Evolutionary conservation across 441 rosid genomes (phyloP), one percentile per base, ranked within the genome.

Genomic region (Macaranga tanarius): DNA sequence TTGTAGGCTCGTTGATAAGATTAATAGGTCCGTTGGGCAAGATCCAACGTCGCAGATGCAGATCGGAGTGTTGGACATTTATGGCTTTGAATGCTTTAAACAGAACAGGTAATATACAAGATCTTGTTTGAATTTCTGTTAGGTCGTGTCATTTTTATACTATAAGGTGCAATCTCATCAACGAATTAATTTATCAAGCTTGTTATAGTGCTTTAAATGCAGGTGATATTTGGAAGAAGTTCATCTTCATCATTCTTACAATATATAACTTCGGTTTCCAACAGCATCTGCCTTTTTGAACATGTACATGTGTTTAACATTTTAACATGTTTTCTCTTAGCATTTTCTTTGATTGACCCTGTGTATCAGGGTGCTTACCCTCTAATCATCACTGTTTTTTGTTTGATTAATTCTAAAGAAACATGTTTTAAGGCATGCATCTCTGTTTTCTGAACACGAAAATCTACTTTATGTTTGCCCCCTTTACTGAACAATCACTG

Each of bases 41-140:
- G 99, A 94, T 79, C 81, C 73, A 57, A 75, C 86, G 67, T 92
- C 99, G 16, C 77, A 67, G 79, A 74, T 85, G 25, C 95, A 90
- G 83, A 90, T 94, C 77, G 97, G 99, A 66, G 93, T 94, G 71
- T 80, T 94, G 83, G 99, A 94, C 85, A 94, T 94, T 75, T 94
- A 94, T 79, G 99, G 99, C 70, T 94, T 94, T 82, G 99, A 94
- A 77, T 89, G 99, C 86, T 94, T 94, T 71, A 88, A 86, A 74
- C 79, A 83, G 77, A 94, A 94, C 72, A 94, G 99, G 99, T 94
- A 76, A 74, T 63, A n/a, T 26, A 45, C 23, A 62, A 15, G 28
- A 22, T 17, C 13, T 40, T 48, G 20, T 64, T 58, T 68, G 31
- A 58, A 17, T 10, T 52, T 34, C 15, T 42, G 38, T 38, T 25